phyloP scores from a whole-genome alignment of 768 basidiomycete species.

The Coprinellus micaceus region DNA sequence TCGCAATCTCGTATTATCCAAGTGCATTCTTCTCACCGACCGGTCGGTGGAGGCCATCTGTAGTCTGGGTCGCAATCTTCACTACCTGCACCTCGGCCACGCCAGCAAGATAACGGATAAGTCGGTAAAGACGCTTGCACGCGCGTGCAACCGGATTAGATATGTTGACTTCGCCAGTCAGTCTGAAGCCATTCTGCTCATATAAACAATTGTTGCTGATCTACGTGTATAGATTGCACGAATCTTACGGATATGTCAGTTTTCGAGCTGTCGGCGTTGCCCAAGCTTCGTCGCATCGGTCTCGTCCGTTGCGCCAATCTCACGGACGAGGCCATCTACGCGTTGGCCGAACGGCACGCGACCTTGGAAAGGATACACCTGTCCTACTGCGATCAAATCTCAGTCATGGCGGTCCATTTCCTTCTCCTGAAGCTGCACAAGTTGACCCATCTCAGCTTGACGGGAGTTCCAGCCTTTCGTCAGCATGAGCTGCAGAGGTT shows the following conservation, averaged over 20 bases:
- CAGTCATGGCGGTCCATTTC: slow-evolving; percentile 87
- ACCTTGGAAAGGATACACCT: slow-evolving; percentile 94
- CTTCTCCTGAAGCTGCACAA: slow-evolving; percentile 86
- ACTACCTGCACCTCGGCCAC: slow-evolving; percentile 95
- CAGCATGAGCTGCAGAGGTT: slow-evolving; percentile 82
- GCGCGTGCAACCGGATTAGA: slow-evolving; percentile 83
- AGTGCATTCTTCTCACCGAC: slow-evolving; percentile 78
- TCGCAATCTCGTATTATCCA: slow-evolving; percentile 82
- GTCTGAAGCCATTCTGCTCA: slow-evolving; percentile 26
- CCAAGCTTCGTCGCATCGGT: slow-evolving; percentile 90
- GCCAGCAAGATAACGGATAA: slow-evolving; percentile 85
- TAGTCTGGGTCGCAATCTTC: slow-evolving; percentile 84
- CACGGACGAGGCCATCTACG: slow-evolving; percentile 90
- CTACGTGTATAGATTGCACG: slow-evolving; percentile 59
- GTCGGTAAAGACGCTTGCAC: slow-evolving; percentile 78
- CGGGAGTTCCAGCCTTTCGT: slow-evolving; percentile 93
- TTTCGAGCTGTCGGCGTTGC: slow-evolving; percentile 81
- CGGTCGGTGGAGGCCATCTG: slow-evolving; percentile 80
- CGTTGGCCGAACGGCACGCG: slow-evolving; percentile 79
- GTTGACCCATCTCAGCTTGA: slow-evolving; percentile 91
- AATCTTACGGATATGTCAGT: slow-evolving; percentile 91
- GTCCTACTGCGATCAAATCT: slow-evolving; percentile 94
- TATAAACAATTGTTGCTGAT: slow-evolving; percentile 3
- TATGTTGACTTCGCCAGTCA: slow-evolving; percentile 96
- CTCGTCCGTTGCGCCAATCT: slow-evolving; percentile 90